Evolutionary conservation across 805 yeast genomes (phyloP).

Genomic region (Candida anglica): DNA sequence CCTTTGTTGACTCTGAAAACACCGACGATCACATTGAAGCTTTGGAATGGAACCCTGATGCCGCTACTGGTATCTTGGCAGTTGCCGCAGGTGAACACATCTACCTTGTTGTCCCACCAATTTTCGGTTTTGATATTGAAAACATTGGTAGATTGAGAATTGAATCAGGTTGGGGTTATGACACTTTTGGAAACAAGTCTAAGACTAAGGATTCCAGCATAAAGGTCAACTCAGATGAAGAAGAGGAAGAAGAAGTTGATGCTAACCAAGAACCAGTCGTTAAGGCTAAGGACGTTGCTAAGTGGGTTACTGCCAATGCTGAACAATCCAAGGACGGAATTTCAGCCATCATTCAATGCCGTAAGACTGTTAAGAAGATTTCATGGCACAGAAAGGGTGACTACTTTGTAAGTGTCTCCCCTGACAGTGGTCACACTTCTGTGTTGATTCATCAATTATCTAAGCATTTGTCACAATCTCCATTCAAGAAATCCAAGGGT

Average conservation of each 20-base stretch:
- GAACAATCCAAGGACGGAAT: constrained; percentile 63
- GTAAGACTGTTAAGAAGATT: constrained; percentile 68
- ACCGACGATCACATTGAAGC: constrained; percentile 75
- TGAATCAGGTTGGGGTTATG: constrained; percentile 92
- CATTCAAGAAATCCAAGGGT: constrained; percentile 90
- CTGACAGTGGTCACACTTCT: constrained; percentile 82
- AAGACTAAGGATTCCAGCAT: constrained; percentile 32
- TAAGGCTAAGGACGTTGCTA: constrained; percentile 48
- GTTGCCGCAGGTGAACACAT: constrained; percentile 79
- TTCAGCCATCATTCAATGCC: constrained; percentile 63
- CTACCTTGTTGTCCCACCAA: constrained; percentile 80
- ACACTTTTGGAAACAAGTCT: constrained; percentile 51
- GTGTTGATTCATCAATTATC: constrained; percentile 93
- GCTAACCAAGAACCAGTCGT: constrained; percentile 7
- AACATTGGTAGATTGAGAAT: constrained; percentile 72
- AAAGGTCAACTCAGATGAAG: constrained; percentile 37
- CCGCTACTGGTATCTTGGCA: constrained; percentile 72
- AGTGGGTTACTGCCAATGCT: constrained; percentile 78
- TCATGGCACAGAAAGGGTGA: constrained; percentile 98
- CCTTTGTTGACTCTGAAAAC: constrained; percentile 48
- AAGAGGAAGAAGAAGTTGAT: constrained; percentile 30
- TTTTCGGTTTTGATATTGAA: constrained; percentile 85
- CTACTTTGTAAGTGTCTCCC: constrained; percentile 95
- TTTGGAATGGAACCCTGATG: constrained; percentile 87
- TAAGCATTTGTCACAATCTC: constrained; percentile 92